Conservation (phyloP, 129 eudicot species). For the Arctium minus region DNA sequence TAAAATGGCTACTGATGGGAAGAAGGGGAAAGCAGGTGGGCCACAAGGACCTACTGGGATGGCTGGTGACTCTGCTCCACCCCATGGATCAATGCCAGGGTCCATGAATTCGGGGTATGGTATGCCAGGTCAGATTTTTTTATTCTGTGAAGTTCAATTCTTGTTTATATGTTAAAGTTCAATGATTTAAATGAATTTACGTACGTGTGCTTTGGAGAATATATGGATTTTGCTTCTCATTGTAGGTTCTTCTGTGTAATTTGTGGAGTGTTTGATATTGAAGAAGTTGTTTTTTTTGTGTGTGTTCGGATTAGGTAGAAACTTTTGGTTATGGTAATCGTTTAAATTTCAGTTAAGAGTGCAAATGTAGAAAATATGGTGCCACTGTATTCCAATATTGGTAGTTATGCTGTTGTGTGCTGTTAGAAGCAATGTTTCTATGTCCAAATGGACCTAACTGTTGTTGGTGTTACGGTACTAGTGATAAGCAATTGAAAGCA, state of each 20-base stretch:
- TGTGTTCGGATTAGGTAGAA: conserved; percentile 1
- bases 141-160: neutral
- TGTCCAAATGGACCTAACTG: neutral
- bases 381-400: neutral
- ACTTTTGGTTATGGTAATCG: neutral
- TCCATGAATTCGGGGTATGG: conserved; percentile 39
- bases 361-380: neutral
- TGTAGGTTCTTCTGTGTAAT: too few relatives aligned
- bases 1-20: conserved; percentile 87
- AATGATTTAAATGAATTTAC: neutral
- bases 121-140: conserved; percentile 15
- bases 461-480: neutral
- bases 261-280: neutral
- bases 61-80: conserved; percentile 18
- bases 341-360: neutral
- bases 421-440: neutral
- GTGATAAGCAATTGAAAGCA: neutral
- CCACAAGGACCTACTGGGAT: conserved; percentile 32
- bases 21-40: conserved; percentile 47
- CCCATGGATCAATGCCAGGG: conserved; percentile 18
- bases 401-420: neutral
- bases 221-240: neutral
- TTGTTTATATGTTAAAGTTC: neutral
- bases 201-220: neutral
- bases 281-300: neutral